These are phyloP conservation scores for Talaromyces piceae DNA, from an alignment of 2,329 filamentous ascomycete species.

Conservation along the genomic window DNA sequence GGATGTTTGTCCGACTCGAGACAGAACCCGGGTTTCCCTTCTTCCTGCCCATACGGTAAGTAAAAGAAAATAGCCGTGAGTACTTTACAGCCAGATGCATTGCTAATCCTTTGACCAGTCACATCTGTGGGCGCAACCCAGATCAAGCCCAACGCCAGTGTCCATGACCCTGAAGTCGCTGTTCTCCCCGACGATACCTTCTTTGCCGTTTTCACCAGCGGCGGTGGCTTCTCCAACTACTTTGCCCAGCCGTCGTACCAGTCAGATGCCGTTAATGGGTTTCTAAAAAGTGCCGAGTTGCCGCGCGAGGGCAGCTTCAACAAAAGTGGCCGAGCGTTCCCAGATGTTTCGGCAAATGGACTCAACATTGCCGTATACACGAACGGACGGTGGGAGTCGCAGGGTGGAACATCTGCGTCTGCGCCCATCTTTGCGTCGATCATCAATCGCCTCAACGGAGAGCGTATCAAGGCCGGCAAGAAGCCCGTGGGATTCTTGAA, in stretches of 20 bases:
- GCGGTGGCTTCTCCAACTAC: conserved; percentile 43
- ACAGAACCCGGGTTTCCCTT: conserved; percentile 40
- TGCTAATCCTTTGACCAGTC: not conserved
- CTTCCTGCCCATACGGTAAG: conserved; percentile 41
- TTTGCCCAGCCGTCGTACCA: conserved; percentile 40
- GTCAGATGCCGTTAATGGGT: conserved; percentile 30
- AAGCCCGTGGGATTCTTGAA: conserved; percentile 52
- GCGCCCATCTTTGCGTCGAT: conserved; percentile 53
- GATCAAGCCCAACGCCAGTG: not conserved
- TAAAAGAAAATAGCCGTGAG: not conserved
- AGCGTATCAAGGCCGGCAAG: conserved; percentile 46
- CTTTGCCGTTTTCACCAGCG: conserved; percentile 25
- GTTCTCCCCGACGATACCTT: not conserved
- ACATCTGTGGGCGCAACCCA: conserved; percentile 4
- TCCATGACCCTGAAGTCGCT: conserved; percentile 4
- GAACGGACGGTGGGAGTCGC: not conserved
- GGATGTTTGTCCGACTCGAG: not conserved
- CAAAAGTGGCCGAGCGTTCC: conserved; percentile 50
- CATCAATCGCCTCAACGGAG: conserved; percentile 57
- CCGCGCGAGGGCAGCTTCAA: conserved; percentile 35
- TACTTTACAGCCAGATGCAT: too few relatives aligned
- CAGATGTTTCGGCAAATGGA: conserved; percentile 51
- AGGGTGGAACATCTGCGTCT: conserved; percentile 36
- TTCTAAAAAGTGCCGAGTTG: conserved; percentile 25
- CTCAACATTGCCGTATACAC: not conserved